These are phyloP conservation scores for Botrytis medusae DNA, from an alignment of 2,329 filamentous ascomycete genomes.

Conservation along the genomic window DNA sequence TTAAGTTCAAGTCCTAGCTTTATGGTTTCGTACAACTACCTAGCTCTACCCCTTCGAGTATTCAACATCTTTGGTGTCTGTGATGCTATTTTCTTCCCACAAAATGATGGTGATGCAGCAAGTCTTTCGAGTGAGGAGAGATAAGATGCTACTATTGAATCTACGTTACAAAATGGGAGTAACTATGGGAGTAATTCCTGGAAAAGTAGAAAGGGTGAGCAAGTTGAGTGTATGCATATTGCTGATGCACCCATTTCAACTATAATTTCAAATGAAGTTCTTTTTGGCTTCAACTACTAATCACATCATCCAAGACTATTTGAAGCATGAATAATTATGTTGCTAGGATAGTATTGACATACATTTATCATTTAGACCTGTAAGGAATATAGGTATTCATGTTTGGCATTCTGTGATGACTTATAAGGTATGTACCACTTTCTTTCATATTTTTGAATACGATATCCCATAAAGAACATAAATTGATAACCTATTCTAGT, in stretches of 20 bases:
- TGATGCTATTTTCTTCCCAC: background rate
- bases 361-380: background rate
- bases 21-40: background rate
- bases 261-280: background rate
- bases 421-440: background rate
- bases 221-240: background rate
- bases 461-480: background rate
- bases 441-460: background rate
- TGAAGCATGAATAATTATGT: background rate
- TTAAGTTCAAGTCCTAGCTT: background rate
- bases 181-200: background rate
- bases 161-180: rapidly evolving
- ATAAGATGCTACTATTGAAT: background rate
- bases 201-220: rapidly evolving
- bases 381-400: background rate
- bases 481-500: background rate
- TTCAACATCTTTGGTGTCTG: background rate
- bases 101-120: background rate
- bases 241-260: rapidly evolving
- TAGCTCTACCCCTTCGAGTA: background rate
- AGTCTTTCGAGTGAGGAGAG: background rate
- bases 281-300: background rate
- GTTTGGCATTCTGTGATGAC: background rate
- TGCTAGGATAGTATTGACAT: background rate
- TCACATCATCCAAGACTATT: rapidly evolving